Conservation (phyloP, 2,329 filamentous ascomycete species). For the Alternaria arbusti region DNA sequence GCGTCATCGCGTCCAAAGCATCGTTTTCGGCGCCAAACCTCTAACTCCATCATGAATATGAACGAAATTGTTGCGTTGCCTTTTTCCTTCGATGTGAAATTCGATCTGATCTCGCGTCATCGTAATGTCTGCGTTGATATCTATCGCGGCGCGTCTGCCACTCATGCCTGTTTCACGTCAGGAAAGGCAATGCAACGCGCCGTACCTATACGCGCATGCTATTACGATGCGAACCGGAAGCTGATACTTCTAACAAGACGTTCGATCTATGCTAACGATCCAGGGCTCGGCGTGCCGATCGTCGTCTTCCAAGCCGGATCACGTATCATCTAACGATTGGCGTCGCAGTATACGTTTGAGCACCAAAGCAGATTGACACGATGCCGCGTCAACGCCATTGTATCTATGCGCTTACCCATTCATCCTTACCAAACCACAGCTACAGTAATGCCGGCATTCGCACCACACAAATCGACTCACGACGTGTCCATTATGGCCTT, state of each 20-base stretch:
- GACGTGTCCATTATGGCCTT: slow-evolving; percentile 15
- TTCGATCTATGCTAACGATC: neutral
- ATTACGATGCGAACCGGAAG: neutral
- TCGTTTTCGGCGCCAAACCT: neutral
- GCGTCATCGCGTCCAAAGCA: neutral
- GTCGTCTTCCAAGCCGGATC: neutral
- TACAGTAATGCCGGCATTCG: slow-evolving; percentile 9
- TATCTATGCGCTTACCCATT: neutral
- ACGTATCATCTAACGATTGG: slow-evolving; percentile 28
- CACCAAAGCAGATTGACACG: neutral
- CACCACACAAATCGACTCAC: slow-evolving; percentile 21
- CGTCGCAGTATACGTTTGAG: slow-evolving; percentile 34
- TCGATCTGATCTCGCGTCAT: neutral
- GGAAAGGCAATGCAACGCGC: neutral
- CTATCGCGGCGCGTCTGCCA: neutral
- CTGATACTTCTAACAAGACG: neutral
- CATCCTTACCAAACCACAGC: neutral
- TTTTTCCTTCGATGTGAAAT: neutral
- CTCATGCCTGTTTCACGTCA: neutral
- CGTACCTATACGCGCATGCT: neutral
- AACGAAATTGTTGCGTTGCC: neutral
- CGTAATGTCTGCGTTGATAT: neutral
- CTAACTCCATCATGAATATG: neutral
- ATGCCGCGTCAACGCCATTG: neutral
- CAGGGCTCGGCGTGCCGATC: neutral